phyloP scores from a whole-genome alignment of 2,329 filamentous ascomycete genomes.

The Emmonsiellopsis sp. region DNA sequence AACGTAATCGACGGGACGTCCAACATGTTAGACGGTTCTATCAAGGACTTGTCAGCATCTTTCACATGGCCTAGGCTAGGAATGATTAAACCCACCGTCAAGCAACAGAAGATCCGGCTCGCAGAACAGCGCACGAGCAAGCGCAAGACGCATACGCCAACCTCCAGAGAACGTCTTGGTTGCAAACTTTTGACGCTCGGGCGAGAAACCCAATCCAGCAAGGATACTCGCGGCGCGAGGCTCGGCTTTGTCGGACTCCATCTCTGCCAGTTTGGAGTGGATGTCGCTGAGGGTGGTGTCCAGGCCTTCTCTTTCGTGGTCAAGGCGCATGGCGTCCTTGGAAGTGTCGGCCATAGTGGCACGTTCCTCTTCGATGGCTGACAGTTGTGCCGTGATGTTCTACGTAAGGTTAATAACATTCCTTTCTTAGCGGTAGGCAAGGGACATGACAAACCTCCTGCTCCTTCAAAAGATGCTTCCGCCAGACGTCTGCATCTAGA shows the following conservation, averaged over 20 bases:
- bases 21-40: constrained; percentile 99
- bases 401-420: constrained; percentile 18
- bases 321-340: constrained; percentile 72
- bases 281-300: constrained; percentile 88
- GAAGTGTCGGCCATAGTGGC: constrained; percentile 82
- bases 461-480: constrained; percentile 84
- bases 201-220: constrained; percentile 90
- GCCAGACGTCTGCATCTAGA: constrained; percentile 94
- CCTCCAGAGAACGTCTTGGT: constrained; percentile 98
- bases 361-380: constrained; percentile 67
- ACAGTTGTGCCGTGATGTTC: constrained; percentile 69
- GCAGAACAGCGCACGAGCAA: constrained; percentile 93
- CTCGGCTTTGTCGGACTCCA: constrained; percentile 98
- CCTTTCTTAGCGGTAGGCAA: neutral
- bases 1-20: constrained; percentile 99
- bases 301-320: constrained; percentile 78
- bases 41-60: neutral
- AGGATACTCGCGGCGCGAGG: constrained; percentile 91
- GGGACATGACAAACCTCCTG: constrained; percentile 55
- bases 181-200: constrained; percentile 81
- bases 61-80: neutral
- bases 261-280: constrained; percentile 84
- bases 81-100: constrained; percentile 44
- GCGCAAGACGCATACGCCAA: constrained; percentile 96
- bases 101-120: constrained; percentile 92